These are phyloP conservation scores for Eucalyptus viminalis DNA, from an alignment of 345 rosid genomes.

Conservation along the genomic window DNA sequence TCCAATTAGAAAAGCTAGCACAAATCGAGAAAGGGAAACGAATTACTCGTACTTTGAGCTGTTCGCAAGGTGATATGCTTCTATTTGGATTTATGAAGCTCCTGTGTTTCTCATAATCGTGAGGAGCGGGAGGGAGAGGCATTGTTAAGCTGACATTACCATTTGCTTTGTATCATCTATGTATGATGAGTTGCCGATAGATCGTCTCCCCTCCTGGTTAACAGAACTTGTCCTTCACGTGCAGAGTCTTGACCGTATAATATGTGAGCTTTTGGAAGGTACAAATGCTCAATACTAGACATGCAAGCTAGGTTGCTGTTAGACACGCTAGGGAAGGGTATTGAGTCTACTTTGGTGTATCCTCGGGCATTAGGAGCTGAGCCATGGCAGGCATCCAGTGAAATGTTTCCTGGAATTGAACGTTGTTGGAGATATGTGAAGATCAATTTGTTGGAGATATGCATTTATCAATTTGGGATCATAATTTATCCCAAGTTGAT, in stretches of 20 bases:
- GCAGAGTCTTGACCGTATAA: slow-evolving; percentile 95
- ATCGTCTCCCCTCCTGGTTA: background rate
- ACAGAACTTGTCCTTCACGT: background rate
- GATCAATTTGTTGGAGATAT: too few relatives aligned
- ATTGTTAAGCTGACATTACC: background rate
- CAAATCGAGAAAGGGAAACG: background rate
- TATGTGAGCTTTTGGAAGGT: slow-evolving; percentile 87
- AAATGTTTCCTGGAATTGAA: slow-evolving; percentile 55
- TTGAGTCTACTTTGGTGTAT: slow-evolving; percentile 85
- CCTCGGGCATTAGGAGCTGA: slow-evolving; percentile 77
- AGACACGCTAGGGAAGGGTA: slow-evolving; percentile 97
- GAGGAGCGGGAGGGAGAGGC: too few relatives aligned
- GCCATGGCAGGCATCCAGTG: slow-evolving; percentile 82
- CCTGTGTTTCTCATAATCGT: too few relatives aligned
- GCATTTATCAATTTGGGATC: too few relatives aligned
- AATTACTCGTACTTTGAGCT: background rate
- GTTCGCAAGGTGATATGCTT: too few relatives aligned
- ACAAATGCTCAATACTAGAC: slow-evolving; percentile 91
- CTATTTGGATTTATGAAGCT: too few relatives aligned
- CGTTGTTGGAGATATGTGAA: accelerated
- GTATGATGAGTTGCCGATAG: background rate
- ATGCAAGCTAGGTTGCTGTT: slow-evolving; percentile 95
- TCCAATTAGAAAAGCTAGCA: background rate
- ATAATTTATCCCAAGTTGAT: too few relatives aligned
- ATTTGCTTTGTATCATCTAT: background rate